Conservation (phyloP, 352 stramenopile species). For the Phytophthora litchii region DNA sequence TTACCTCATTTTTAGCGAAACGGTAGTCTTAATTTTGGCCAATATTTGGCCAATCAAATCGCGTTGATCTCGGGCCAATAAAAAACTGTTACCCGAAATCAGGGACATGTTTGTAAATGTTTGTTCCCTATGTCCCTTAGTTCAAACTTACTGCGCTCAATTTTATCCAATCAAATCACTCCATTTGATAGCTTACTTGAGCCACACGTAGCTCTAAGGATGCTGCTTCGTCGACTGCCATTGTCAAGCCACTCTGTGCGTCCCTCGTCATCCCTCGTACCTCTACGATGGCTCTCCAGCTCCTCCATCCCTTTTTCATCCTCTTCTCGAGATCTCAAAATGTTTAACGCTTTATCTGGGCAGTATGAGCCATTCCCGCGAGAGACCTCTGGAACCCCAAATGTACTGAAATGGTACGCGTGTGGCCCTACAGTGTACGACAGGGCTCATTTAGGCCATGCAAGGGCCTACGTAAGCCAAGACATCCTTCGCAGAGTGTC, state of each 20-base stretch:
- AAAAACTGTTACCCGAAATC: too few relatives aligned
- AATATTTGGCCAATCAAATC: too few relatives aligned
- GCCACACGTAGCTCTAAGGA: constrained; percentile 9
- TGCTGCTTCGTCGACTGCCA: constrained; percentile 11
- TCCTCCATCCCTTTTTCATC: neutral
- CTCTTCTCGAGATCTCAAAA: constrained; percentile 30
- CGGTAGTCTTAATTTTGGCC: too few relatives aligned
- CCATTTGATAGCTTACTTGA: neutral
- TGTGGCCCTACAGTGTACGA: constrained; percentile 99
- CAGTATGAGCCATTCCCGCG: constrained; percentile 51
- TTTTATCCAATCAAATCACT: constrained; percentile 5
- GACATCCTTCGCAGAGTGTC: constrained; percentile 94
- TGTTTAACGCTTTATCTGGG: constrained; percentile 68
- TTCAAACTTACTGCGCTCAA: too few relatives aligned
- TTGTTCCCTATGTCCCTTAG: too few relatives aligned
- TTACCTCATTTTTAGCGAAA: too few relatives aligned
- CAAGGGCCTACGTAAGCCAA: constrained; percentile 94
- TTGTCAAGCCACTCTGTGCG: neutral
- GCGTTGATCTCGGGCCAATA: too few relatives aligned
- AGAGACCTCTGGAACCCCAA: constrained; percentile 38
- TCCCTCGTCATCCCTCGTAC: neutral
- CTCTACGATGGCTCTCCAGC: constrained; percentile 14
- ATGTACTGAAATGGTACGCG: constrained; percentile 94
- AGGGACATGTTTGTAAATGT: too few relatives aligned
- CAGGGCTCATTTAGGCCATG: constrained; percentile 97